Base-by-base conservation (phyloP, 2,329 filamentous ascomycete species). In the Fusarium guadeloupense region DNA sequence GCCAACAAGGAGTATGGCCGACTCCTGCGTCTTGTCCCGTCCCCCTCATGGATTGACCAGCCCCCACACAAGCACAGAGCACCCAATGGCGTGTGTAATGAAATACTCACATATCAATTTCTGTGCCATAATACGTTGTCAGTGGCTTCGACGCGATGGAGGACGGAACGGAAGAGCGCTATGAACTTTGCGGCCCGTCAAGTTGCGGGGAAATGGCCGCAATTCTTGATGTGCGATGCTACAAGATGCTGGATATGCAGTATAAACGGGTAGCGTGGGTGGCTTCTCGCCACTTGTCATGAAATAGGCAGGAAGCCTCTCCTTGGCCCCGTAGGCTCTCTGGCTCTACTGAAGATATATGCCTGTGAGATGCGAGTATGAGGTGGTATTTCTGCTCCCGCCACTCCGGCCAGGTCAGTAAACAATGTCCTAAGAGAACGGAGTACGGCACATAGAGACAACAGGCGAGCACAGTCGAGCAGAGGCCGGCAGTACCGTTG, bases 41-140 rank as follows among this genome's bases (percentile, higher is more conserved):
- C 35, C 55, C 45, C 49, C 44, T 59, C 58, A 40, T 41, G 19
- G 34, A 40, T 41, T 16, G 34, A 35, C 19, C 39, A 12, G 37
- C 61, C 62, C 59, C 49, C 57, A 54, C 63, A 67, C 53, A 37
- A 45, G 41, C 34, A 55, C 25, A 28, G 34, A 50, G 41, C 48
- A 47, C 50, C 64, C 58, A 70, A 60, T 68, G 46, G 53, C 45
- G 25, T 42, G 39, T 52, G 30, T 42, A 51, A 48, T 53, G 31
- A 44, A 53, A 26, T 43, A 47, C 62, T 69, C 66, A 70, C 45
- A 65, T 69, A 61, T 70, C 68, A 70, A 57, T 65, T 69, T 69
- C 44, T 52, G 21, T 50, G 31, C 54, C 39, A 45, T 35, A 25
- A 20, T n/a, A 56, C 39, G 56, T 41, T 59, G 37, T 47, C 49